Base-by-base conservation (phyloP, 1,284 basidiomycete species). In the Leccinum pachyderme region DNA sequence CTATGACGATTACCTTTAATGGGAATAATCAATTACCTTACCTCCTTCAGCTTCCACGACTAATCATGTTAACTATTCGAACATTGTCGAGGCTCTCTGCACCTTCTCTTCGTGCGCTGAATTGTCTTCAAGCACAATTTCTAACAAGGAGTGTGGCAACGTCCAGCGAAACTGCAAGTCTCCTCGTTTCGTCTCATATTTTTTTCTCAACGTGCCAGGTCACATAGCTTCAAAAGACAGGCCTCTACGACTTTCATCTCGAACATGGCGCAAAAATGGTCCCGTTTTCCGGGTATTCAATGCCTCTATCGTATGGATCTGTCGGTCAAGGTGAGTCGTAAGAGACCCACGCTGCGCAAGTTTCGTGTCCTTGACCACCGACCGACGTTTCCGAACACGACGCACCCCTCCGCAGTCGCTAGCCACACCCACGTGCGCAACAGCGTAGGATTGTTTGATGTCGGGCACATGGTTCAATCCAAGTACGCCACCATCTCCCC, bases 391-490 rank as follows among this genome's bases (percentile, higher is more conserved):
- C 18, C 11, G 37, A 39, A 39, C 18, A 22, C 18, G 9, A 39
- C 37, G 18, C 18, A 39, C 9, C 18, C 18, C 45, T 43, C 35
- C 59, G 52, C 59, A 96, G 94, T 94, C 51, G 86, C 89, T 2
- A 95, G 93, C 61, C 96, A 99, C 73, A 85, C 91, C 52, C 91
- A 98, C 69, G 92, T 97, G 52, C 86, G 97, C 33, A 82, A 77
- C 6, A 82, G 81, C 33, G 92, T 84, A 1, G 95, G 95, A 2
- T 79, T 99, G 28, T 99, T 99, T 71, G 96, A 99, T 70, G 97
- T 99, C 33, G 93, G 93, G 31, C 96, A 99, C 75, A 99, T 99
- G 96, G 90, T 93, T 35, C 93, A 95, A 73, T 87, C 89, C 55
- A 87, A 83, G 89, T 90, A 63, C 37, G 73, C 41, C 32, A 24